phyloP scores from a whole-genome alignment of 441 rosid species.

The Jatropha podagrica region DNA sequence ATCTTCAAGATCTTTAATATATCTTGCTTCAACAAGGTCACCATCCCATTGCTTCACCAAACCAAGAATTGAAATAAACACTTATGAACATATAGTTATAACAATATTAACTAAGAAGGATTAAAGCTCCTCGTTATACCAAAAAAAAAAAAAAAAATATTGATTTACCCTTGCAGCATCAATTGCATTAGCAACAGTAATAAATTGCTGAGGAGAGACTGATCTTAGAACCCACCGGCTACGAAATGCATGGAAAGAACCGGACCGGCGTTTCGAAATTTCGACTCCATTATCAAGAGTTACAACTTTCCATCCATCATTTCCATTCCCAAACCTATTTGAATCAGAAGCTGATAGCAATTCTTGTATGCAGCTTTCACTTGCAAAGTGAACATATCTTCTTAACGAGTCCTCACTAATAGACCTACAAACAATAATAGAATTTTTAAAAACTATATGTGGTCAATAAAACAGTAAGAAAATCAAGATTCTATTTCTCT shows the following conservation, averaged over 20 bases:
- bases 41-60: constrained; percentile 73
- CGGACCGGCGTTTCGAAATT: constrained; percentile 61
- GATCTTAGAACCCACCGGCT: constrained; percentile 70
- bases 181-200: constrained; percentile 68
- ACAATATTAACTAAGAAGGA: too few species aligned
- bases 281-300: constrained; percentile 52
- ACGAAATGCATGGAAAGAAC: constrained; percentile 59
- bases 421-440: constrained; percentile 40
- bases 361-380: constrained; percentile 81
- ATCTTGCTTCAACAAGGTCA: constrained; percentile 68
- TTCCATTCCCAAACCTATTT: constrained; percentile 41
- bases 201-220: constrained; percentile 64
- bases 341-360: constrained; percentile 64
- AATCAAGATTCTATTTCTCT: too few species aligned
- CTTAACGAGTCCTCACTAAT: constrained; percentile 76
- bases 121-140: too few species aligned
- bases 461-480: neutral
- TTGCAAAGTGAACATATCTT: constrained; percentile 76
- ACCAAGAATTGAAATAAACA: neutral
- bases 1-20: constrained; percentile 67
- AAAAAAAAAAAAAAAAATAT: neutral
- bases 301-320: constrained; percentile 64
- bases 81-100: too few species aligned
- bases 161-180: constrained; percentile 66
- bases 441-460: too few species aligned